Percentiles rank a stretch among this genome's conserved stretches.
Conservation (phyloP, 192 early-diverging fungal species). For the Glomus cerebriforme region DNA sequence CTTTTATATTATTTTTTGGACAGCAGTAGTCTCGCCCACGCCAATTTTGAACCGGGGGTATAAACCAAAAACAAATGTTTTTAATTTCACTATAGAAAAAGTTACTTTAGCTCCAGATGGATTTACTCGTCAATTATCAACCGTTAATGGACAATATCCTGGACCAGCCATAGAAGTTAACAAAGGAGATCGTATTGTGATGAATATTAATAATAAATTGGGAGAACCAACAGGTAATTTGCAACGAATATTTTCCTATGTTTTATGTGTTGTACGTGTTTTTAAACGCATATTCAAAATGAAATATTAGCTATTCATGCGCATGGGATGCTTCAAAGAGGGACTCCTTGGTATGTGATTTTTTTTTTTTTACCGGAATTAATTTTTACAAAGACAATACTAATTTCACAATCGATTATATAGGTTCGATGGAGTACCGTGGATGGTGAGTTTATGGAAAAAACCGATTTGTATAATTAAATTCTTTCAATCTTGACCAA, state of each 20-base stretch:
- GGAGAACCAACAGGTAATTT: constrained; percentile 35
- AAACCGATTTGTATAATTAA: constrained; percentile 31
- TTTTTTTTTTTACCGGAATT: constrained; percentile 31
- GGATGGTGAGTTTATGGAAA: constrained; percentile 33
- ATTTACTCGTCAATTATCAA: constrained; percentile 43
- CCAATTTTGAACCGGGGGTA: constrained; percentile 32
- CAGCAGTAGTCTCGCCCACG: constrained; percentile 33
- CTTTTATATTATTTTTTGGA: constrained; percentile 33
- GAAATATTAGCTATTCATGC: constrained; percentile 34
- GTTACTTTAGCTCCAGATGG: constrained; percentile 46
- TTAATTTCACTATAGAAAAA: constrained; percentile 34
- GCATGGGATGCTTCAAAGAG: constrained; percentile 34
- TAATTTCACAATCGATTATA: constrained; percentile 33
- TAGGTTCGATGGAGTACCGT: constrained; percentile 35
- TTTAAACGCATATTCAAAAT: constrained; percentile 32
- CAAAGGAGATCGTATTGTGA: constrained; percentile 48
- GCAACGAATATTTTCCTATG: constrained; percentile 33
- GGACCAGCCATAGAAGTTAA: constrained; percentile 55
- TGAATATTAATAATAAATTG: constrained; percentile 44
- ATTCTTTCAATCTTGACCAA: constrained; percentile 33
- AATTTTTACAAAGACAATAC: constrained; percentile 35
- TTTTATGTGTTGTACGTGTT: constrained; percentile 32
- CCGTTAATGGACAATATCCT: constrained; percentile 58
- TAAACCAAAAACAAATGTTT: constrained; percentile 29
- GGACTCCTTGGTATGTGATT: constrained; percentile 19